Percentiles rank a stretch among this genome's conserved stretches.
phyloP scores from a whole-genome alignment of 352 stramenopile genomes.

The Phytophthora fragariae region DNA sequence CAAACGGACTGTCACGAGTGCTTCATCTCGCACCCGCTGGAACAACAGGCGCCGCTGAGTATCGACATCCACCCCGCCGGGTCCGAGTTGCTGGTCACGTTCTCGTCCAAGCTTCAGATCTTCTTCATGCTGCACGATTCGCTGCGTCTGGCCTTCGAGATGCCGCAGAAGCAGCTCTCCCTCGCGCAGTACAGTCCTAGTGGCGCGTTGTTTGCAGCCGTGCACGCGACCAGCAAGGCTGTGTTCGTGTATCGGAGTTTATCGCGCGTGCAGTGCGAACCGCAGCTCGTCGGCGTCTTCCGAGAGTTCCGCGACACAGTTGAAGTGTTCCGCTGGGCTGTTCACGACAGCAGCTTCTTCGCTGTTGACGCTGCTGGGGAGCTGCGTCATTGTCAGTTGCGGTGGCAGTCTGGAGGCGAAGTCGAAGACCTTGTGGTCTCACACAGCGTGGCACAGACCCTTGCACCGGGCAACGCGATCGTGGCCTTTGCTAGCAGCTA shows the following conservation, averaged over 20 bases:
- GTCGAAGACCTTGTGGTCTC: constrained; percentile 52
- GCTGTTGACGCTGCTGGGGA: constrained; percentile 39
- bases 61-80: constrained; percentile 72
- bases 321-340: constrained; percentile 48
- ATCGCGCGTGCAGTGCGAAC: constrained; percentile 51
- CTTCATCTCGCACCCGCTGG: constrained; percentile 58
- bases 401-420: constrained; percentile 43
- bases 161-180: constrained; percentile 66
- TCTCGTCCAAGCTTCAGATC: constrained; percentile 64
- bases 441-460: constrained; percentile 36
- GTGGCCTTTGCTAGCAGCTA: constrained; percentile 38
- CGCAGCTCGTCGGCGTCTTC: constrained; percentile 56
- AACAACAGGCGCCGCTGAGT: constrained; percentile 49
- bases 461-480: constrained; percentile 32
- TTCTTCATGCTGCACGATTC: constrained; percentile 72
- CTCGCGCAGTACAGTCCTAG: constrained; percentile 71
- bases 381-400: constrained; percentile 53
- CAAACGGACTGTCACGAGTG: constrained; percentile 68
- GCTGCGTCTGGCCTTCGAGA: constrained; percentile 68
- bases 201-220: constrained; percentile 55
- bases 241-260: constrained; percentile 66
- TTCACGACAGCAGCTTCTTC: constrained; percentile 66
- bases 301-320: constrained; percentile 55
- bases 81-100: constrained; percentile 58
- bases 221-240: constrained; percentile 47